Conservation (phyloP, 228 moss, liverwort and hornwort species). For the Sphagnum magellanicum region DNA sequence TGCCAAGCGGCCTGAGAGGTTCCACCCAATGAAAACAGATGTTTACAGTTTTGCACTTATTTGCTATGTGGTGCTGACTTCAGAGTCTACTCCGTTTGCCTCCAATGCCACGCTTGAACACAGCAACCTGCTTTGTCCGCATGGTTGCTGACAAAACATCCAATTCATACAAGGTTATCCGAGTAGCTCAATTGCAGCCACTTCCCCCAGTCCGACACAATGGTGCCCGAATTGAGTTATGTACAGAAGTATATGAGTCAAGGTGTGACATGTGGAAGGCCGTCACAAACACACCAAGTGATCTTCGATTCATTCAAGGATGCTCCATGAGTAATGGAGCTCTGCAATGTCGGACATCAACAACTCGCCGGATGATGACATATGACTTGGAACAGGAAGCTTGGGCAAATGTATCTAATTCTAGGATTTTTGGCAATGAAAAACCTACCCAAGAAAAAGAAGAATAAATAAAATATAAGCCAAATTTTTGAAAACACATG, state of each 20-base stretch:
- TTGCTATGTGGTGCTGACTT: too few relatives aligned
- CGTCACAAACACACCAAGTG: conserved; percentile 33
- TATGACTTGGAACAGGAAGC: conserved; percentile 18
- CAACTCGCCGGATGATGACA: conserved; percentile 35
- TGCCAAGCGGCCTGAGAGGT: too few relatives aligned
- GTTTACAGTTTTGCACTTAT: too few relatives aligned
- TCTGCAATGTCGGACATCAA: conserved; percentile 44
- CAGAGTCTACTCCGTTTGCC: too few relatives aligned
- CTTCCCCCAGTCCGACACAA: conserved; percentile 37
- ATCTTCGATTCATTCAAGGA: conserved; percentile 34
- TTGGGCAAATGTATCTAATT: conserved; percentile 11
- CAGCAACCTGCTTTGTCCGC: conserved; percentile 47
- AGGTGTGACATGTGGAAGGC: conserved; percentile 19
- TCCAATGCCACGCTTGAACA: conserved; percentile 42
- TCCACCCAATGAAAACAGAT: too few relatives aligned
- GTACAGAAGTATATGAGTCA: conserved; percentile 49
- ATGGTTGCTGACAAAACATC: conserved; percentile 14
- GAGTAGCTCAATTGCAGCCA: conserved; percentile 42
- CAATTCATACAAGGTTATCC: conserved; percentile 32
- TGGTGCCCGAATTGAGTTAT: conserved; percentile 30
- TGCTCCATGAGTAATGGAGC: conserved; percentile 29
- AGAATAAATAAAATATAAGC: too few relatives aligned
- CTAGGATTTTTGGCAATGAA: too few relatives aligned
- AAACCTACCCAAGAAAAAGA: too few relatives aligned
- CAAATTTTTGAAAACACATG: too few relatives aligned